Base-by-base conservation (phyloP, 148 eudicot genomes). In the Dysphania ambrosioides region DNA sequence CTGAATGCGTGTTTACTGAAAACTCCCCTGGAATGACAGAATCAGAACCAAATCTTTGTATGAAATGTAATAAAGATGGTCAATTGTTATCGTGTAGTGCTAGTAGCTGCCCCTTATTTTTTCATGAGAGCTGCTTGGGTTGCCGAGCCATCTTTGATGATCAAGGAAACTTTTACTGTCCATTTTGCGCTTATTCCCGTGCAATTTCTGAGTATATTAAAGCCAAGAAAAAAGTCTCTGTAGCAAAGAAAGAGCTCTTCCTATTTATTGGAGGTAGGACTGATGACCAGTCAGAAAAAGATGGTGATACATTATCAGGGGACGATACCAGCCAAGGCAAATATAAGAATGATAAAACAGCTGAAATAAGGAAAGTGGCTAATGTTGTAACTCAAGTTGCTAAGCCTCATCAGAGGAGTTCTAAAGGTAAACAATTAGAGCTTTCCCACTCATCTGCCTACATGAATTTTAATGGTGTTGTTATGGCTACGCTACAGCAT, bases 141-240 rank as follows among this genome's bases (percentile, higher is more conserved):
- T 65, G n/a, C n/a, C n/a, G n/a, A n/a, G n/a, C n/a, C 69, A 75
- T 62, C 57, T 84, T 89, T 79, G 93, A 86, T 81, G 79, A 68
- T 55, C 70, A 36, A 42, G 93, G 84, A n/a, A 79, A 78, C 26
- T 94, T 91, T 82, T 80, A 81, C 82, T 94, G 98, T 82, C 98
- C 98, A 23, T 87, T 88, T 68, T 91, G 97, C 83, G 82, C 87
- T 66, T 94, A 87, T 85, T 87, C 90, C 55, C 84, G 76, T 67
- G 90, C 97, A 67, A 78, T 82, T 38, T 80, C 89, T 11, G 87
- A 81, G 71, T 90, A 85, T 76, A 51, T 57, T 31, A 78, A 73
- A 78, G 79, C 79, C 75, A 91, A 88, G 86, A 79, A 82, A 74
- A 85, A 76, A 47, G n/a, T n/a, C n/a, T 72, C 82, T 67, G 31